A percentile compares a stretch with the other conserved stretches of the same genome.
Conservation (phyloP, 2,329 filamentous ascomycete species). For the Arthroderma uncinatum region DNA sequence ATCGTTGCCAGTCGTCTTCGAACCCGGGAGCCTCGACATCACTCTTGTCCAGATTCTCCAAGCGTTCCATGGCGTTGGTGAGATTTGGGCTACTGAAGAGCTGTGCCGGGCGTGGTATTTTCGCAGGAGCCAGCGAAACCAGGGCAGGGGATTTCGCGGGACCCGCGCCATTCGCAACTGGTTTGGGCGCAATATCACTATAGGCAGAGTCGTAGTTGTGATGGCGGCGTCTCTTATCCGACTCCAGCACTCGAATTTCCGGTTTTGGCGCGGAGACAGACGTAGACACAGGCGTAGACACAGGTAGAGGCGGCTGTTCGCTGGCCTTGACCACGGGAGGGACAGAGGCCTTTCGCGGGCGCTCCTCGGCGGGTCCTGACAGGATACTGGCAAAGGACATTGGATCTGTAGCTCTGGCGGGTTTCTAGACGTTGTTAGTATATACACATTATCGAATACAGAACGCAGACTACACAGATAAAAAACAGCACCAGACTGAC, state of each 20-base stretch:
- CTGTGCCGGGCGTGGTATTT: constrained; percentile 45
- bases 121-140: constrained; percentile 24
- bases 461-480: not conserved
- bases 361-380: constrained; percentile 60
- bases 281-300: constrained; percentile 14
- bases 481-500: constrained; percentile 26
- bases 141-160: constrained; percentile 14
- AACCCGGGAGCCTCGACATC: constrained; percentile 47
- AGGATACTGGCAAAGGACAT: constrained; percentile 97
- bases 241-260: constrained; percentile 20
- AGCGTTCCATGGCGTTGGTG: constrained; percentile 51
- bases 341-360: constrained; percentile 39
- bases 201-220: constrained; percentile 17
- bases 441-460: not conserved
- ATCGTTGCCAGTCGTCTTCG: constrained; percentile 44
- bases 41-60: constrained; percentile 46
- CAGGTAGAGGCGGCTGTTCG: constrained; percentile 19
- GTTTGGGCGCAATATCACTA: constrained; percentile 15
- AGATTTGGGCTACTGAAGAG: constrained; percentile 53
- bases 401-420: constrained; percentile 65
- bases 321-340: constrained; percentile 23
- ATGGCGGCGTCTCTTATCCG: constrained; percentile 22
- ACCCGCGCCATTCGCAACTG: constrained; percentile 20
- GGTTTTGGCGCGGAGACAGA: not conserved
- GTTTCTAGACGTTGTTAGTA: constrained; percentile 42